These are phyloP conservation scores for Knoxdaviesia proteae DNA, from an alignment of 2,329 filamentous ascomycete species.

Conservation along the genomic window DNA sequence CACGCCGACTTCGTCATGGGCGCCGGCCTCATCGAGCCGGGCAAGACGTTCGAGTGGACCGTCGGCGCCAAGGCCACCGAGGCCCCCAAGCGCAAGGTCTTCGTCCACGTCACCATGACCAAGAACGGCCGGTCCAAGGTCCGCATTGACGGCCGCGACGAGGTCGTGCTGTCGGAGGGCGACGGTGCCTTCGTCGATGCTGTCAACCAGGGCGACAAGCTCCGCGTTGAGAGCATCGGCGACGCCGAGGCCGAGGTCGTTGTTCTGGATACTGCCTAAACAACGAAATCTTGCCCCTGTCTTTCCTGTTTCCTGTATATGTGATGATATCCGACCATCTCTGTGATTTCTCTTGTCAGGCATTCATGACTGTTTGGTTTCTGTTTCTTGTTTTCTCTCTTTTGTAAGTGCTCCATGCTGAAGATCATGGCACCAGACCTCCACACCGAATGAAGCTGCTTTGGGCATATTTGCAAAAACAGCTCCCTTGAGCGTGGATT, in stretches of 20 bases:
- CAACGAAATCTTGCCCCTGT: background rate
- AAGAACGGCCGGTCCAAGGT: conserved; percentile 56
- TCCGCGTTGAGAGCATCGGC: conserved; percentile 46
- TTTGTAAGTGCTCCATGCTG: too few relatives aligned
- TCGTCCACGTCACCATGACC: conserved; percentile 63
- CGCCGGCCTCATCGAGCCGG: conserved; percentile 50
- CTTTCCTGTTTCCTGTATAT: background rate
- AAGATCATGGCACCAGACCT: too few relatives aligned
- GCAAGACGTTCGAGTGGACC: conserved; percentile 47
- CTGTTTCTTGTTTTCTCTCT: too few relatives aligned
- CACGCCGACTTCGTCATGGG: conserved; percentile 73
- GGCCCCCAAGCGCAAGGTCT: conserved; percentile 47
- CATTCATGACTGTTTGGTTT: too few relatives aligned
- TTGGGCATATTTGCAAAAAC: too few relatives aligned
- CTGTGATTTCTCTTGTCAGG: too few relatives aligned
- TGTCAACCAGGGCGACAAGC: conserved; percentile 41
- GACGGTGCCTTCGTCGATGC: conserved; percentile 60
- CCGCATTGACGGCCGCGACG: conserved; percentile 40
- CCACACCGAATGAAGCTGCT: too few relatives aligned
- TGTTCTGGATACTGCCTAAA: conserved; percentile 40
- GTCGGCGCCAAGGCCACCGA: conserved; percentile 38
- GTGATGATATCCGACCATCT: too few relatives aligned
- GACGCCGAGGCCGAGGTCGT: conserved; percentile 50
- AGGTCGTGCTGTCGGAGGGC: conserved; percentile 43
- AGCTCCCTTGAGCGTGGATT: too few relatives aligned